Evolutionary conservation across 176 grass and related monocot species (phyloP).

Genomic region (Metroxylon sagu): DNA sequence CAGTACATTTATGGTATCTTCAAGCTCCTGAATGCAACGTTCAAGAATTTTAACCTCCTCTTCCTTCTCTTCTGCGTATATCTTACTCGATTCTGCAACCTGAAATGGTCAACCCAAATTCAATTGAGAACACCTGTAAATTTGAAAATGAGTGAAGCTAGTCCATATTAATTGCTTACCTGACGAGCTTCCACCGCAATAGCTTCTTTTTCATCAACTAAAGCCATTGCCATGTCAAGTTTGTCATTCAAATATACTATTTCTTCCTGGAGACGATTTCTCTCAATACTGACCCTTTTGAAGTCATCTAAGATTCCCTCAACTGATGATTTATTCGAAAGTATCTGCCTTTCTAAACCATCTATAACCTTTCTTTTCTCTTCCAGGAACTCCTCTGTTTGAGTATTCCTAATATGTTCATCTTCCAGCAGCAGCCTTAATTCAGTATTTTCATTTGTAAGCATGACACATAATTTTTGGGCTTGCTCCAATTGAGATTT

Average conservation of each 20-base stretch:
- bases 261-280: conserved; percentile 35
- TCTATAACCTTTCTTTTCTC: conserved; percentile 59
- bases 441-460: conserved; percentile 56
- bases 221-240: conserved; percentile 68
- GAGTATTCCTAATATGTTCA: conserved; percentile 34
- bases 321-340: conserved; percentile 44
- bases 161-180: conserved; percentile 33
- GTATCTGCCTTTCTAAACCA: conserved; percentile 56
- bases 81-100: conserved; percentile 63
- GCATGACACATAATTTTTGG: conserved; percentile 27
- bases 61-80: conserved; percentile 72
- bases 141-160: not conserved
- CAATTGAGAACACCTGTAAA: conserved; percentile 9
- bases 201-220: conserved; percentile 93
- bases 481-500: conserved; percentile 58
- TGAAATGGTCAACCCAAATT: conserved; percentile 32
- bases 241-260: conserved; percentile 41
- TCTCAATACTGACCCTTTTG: conserved; percentile 36
- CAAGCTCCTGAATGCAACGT: conserved; percentile 71
- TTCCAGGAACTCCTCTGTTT: conserved; percentile 41
- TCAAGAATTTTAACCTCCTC: conserved; percentile 84
- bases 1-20: conserved; percentile 69
- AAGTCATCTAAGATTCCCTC: conserved; percentile 36
- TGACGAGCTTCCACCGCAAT: conserved; percentile 61
- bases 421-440: conserved; percentile 53